Evolutionary conservation across 2,329 filamentous ascomycete genomes (phyloP).

Genomic region (Talaromyces atroroseus): DNA sequence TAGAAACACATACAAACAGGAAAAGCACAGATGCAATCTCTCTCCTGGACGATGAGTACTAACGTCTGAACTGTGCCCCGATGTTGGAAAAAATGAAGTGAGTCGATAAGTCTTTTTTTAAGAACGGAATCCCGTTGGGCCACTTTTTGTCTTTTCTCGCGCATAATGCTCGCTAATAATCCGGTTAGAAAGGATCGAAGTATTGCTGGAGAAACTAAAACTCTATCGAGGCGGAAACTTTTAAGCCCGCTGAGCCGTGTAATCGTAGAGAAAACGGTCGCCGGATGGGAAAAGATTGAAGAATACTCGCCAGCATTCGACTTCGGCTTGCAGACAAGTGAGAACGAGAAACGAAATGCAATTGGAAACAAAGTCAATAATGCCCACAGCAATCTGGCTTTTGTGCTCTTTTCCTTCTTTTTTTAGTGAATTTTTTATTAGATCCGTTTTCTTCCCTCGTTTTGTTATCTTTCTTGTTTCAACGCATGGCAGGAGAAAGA

Average conservation of each 20-base stretch:
- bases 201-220: constrained; percentile 20
- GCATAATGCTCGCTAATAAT: constrained; percentile 27
- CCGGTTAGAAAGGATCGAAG: neutral
- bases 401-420: neutral
- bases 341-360: constrained; percentile 6
- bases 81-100: neutral
- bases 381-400: neutral
- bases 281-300: constrained; percentile 17
- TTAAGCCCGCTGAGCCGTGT: constrained; percentile 24
- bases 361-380: constrained; percentile 1
- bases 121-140: constrained; percentile 13
- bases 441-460: neutral
- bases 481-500: too few species aligned
- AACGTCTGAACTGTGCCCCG: neutral
- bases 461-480: neutral
- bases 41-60: neutral
- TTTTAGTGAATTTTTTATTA: neutral
- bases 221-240: constrained; percentile 32
- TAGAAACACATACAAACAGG: neutral
- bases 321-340: constrained; percentile 1
- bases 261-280: constrained; percentile 24
- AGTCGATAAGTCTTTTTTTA: neutral
- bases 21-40: neutral
- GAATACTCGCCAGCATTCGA: constrained; percentile 3
- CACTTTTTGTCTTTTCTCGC: constrained; percentile 20